Base-by-base conservation (phyloP, 768 basidiomycete genomes). In the Serendipita vermifera region DNA sequence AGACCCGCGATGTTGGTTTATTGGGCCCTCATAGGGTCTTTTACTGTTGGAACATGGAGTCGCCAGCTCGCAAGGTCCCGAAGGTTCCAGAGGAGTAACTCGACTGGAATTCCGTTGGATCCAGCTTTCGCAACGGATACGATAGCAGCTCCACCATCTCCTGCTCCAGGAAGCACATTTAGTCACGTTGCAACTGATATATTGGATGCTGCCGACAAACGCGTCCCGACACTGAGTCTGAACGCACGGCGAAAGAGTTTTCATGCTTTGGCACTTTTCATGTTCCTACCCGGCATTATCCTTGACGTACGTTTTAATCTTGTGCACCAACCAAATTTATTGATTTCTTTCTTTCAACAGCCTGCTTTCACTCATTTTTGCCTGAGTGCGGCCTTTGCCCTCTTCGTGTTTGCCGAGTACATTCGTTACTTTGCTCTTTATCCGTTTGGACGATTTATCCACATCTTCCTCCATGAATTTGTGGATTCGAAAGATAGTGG, bases 401-500 rank as follows among this genome's bases (percentile, higher is more conserved):
- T 90, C 61, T 98, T 99, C 73, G 88, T 83, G 22, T 97, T 99
- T 67, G 83, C 88, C 57, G 96, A 99, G 72, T 98, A 97, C 72
- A 80, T 97, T 60, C 88, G 96, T 58, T 99, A 97, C 70, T 99
- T 98, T 69, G 96, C 96, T 33, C 79, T 99, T 48, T 97, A 96
- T 71, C 96, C 96, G 2, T 87, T 97, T 63, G 91, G 92, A 13
- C 93, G 87, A 7, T 74, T 81, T 9, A 81, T 99, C 17, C 96
- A 99, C 70, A 72, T 97, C 56, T 99, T 99, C 69, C 82, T 99
- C 81, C 87, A 86, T 71, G 96, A 99, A 67, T 99, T 99, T 65
- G 73, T 98, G 67, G 96, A 99, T 70, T 77, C 84, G 63, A 88
- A 89, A 70, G 96, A 99, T 69, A 78, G 83, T 51, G 96, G 96